Percentiles rank a stretch among this genome's conserved stretches.
These are phyloP conservation scores for Sutorius eximius DNA, from an alignment of 1,284 basidiomycete genomes.

Conservation along the genomic window DNA sequence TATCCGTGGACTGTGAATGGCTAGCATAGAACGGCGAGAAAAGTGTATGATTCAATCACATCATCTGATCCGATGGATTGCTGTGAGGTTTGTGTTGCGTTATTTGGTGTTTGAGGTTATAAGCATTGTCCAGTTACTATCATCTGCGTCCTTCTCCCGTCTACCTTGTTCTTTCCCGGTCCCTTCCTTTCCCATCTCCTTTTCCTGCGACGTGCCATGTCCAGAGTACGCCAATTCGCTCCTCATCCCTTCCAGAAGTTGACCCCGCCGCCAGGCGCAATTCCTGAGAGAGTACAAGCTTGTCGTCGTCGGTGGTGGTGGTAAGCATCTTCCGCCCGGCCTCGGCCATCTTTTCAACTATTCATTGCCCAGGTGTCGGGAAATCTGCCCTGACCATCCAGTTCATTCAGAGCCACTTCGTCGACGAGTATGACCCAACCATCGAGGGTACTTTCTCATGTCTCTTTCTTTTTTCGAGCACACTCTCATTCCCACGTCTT, in stretches of 20 bases:
- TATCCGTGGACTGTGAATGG: slow-evolving; percentile 26
- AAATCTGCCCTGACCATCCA: slow-evolving; percentile 98
- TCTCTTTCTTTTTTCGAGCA: not conserved
- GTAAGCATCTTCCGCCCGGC: slow-evolving; percentile 46
- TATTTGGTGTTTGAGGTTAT: slow-evolving; percentile 27
- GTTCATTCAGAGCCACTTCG: slow-evolving; percentile 97
- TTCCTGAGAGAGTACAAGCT: slow-evolving; percentile 96
- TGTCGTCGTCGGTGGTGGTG: slow-evolving; percentile 97
- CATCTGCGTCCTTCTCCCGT: slow-evolving; percentile 14
- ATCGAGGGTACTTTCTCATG: slow-evolving; percentile 70
- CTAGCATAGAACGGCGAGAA: not conserved
- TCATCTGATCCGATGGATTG: too few species aligned
- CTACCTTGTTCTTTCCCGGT: not conserved
- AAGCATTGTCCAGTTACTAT: slow-evolving; percentile 4
- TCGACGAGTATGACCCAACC: slow-evolving; percentile 98
- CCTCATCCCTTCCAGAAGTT: not conserved
- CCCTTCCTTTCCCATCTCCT: not conserved
- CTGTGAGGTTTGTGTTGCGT: slow-evolving; percentile 21
- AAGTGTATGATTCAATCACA: not conserved
- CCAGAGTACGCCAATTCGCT: slow-evolving; percentile 25
- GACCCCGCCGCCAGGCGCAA: slow-evolving; percentile 61
- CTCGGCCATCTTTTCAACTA: not conserved
- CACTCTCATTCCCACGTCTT: slow-evolving; percentile 2
- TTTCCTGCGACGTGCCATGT: slow-evolving; percentile 23
- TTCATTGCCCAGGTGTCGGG: slow-evolving; percentile 74